Base-by-base conservation (phyloP, 129 eudicot species). In the Escallonia rubra region DNA sequence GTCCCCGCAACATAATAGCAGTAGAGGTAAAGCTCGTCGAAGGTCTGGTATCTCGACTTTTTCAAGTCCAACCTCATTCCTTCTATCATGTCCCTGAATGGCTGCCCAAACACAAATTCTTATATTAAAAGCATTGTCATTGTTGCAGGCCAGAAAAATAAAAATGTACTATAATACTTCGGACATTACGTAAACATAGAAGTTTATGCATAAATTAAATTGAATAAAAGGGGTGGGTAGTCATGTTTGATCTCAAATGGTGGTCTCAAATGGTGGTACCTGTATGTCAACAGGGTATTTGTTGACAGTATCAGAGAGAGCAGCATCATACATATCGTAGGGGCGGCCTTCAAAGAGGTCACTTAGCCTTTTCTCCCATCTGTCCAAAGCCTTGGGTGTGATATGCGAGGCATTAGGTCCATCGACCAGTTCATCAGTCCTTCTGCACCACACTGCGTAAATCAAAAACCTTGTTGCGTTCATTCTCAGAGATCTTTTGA, bases 11-110 rank as follows among this genome's bases (percentile, higher is more conserved):
- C 71, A 41, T 66, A 66, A 56, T 66, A 66, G 47, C 60, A 53
- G 71, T 66, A 66, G 50, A 66, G 71, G 41, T 41, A 66, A 43
- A 66, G 71, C 41, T 66, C 71, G 10, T 66, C 71, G 52, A 66
- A 66, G n/a, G 59, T 66, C 8, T 66, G 71, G 71, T 66, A 66
- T 43, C 61, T 43, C 3, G 40, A 50, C 13, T 66, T 66, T 12
- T 66, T 53, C 71, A 66, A 66, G 61, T 66, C 71, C 49, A 52
- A 47, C 41, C 71, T 66, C 60, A 53, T 66, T 66, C 71, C 71
- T 47, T 50, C 60, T 8, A 60, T 23, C 34, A 23, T 23, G 34
- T 23, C 34, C 34, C 34, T 23, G 34, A 23, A 23, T 0, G 34
- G 34, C 71, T 66, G 46, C 6, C 5, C 2, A 39, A 14, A 50